Evolutionary conservation across 176 grass and related monocot species (phyloP), one percentile per base, ranked within the genome.

Genomic region (Phragmites australis): DNA sequence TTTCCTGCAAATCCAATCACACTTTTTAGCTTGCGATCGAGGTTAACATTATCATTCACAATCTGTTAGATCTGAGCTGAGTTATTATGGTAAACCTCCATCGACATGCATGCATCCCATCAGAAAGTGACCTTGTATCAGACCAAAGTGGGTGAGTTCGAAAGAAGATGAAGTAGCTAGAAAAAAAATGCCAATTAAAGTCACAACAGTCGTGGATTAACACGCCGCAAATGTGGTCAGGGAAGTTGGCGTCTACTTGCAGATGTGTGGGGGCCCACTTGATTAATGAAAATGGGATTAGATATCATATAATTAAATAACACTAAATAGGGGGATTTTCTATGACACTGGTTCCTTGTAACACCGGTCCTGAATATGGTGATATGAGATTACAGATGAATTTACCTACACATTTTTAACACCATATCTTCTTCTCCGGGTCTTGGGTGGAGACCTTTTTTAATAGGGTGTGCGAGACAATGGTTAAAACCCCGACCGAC

Each of bases 171-270:
- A 63, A 53, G 65, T 53, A 65, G 55, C 53, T 54, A 70, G 17
- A 74, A 70, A 69, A 32, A 68, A 55, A 5, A 37, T 27, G 7
- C 6, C 68, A 75, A 89, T 76, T 75, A 62, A 62, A 88, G 87
- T 76, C 70, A 64, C 45, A 40, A 55, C 82, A 54, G 62, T 48
- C 70, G 70, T 64, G 82, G 82, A 89, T 89, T 89, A 89, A 85
- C 82, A 85, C 73, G 82, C 82, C 77, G 87, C 82, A 46, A 89
- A 70, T 89, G 62, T 61, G 82, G 87, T 70, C 87, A 76, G 82
- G 77, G 16, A 89, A 85, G 87, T 64, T 70, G 75, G 76, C 82
- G 74, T 85, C 82, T 85, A 70, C 70, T 47, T 55, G 87, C 62
- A 80, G 41, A 59, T 54, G 43, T 32, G 44, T 51, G 25, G 70